phyloP scores from a whole-genome alignment of 495 filamentous ascomycete genomes.

The Aspergillus ellipticus region DNA sequence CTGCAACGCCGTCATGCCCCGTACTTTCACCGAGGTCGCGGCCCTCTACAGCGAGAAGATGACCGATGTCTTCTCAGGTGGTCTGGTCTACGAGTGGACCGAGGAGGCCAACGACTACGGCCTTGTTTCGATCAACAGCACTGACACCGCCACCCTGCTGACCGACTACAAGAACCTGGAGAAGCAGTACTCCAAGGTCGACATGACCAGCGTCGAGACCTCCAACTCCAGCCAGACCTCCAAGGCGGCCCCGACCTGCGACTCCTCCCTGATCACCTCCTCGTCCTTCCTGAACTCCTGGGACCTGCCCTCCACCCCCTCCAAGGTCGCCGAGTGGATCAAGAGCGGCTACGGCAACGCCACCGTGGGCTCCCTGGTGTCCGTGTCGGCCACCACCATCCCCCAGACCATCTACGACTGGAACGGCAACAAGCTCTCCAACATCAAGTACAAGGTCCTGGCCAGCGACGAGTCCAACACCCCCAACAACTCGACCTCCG shows the following conservation, averaged over 20 bases:
- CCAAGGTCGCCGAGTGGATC: constrained; percentile 50
- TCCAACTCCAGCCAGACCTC: constrained; percentile 51
- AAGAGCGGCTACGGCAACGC: constrained; percentile 50
- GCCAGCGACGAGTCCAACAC: constrained; percentile 51
- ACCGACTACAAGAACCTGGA: constrained; percentile 74
- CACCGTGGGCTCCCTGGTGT: constrained; percentile 54
- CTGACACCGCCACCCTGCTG: constrained; percentile 60
- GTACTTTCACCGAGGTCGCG: constrained; percentile 77
- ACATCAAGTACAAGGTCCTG: constrained; percentile 51
- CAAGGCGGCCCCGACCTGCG: constrained; percentile 56
- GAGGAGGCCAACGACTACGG: constrained; percentile 80
- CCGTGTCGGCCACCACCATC: constrained; percentile 51
- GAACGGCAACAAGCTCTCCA: constrained; percentile 49
- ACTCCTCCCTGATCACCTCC: constrained; percentile 55
- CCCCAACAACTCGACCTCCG: constrained; percentile 29
- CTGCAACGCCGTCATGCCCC: constrained; percentile 78
- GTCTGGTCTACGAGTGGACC: constrained; percentile 84
- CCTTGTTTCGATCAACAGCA: constrained; percentile 64
- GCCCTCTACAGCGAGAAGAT: constrained; percentile 79
- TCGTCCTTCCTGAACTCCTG: constrained; percentile 69
- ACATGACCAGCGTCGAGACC: constrained; percentile 60
- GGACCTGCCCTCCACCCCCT: constrained; percentile 59
- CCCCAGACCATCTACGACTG: constrained; percentile 51
- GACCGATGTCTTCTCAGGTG: constrained; percentile 75
- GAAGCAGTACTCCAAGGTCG: constrained; percentile 67